phyloP scores from a whole-genome alignment of 2,329 filamentous ascomycete genomes.

The Zalaria sp. region DNA sequence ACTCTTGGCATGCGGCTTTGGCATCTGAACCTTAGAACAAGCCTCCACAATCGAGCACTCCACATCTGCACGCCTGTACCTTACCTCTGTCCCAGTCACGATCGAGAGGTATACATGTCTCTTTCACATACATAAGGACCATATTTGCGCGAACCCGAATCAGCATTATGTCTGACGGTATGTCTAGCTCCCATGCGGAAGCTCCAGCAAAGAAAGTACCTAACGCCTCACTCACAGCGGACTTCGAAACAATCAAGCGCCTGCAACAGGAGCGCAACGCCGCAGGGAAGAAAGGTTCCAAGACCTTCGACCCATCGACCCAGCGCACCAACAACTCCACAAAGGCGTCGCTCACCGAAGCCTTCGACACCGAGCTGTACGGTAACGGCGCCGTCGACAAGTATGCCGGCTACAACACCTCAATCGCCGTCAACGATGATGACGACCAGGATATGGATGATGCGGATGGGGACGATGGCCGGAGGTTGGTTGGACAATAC shows the following conservation, averaged over 20 bases:
- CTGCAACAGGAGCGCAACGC: conserved; percentile 88
- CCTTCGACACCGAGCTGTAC: conserved; percentile 80
- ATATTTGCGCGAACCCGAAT: background rate
- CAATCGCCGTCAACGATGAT: conserved; percentile 64
- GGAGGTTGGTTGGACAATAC: conserved; percentile 83
- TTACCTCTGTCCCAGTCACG: no score
- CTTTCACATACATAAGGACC: background rate
- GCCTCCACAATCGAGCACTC: no score
- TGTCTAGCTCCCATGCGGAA: conserved; percentile 1
- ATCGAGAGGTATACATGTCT: no score
- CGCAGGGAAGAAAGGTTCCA: conserved; percentile 66
- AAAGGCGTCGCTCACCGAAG: conserved; percentile 83
- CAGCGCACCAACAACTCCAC: conserved; percentile 67
- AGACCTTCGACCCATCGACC: conserved; percentile 61
- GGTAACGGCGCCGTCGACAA: conserved; percentile 60
- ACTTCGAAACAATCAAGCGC: conserved; percentile 76
- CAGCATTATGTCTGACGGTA: conserved; percentile 21
- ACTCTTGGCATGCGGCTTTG: no score
- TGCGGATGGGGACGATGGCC: conserved; percentile 50
- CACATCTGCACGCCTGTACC: no score
- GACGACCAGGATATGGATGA: conserved; percentile 69
- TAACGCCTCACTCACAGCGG: conserved; percentile 33
- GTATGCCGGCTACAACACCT: conserved; percentile 82
- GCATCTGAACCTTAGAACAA: no score
- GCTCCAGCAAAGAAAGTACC: conserved; percentile 3